Base-by-base conservation (phyloP, 2,329 filamentous ascomycete genomes). In the Rosellinia necatrix region DNA sequence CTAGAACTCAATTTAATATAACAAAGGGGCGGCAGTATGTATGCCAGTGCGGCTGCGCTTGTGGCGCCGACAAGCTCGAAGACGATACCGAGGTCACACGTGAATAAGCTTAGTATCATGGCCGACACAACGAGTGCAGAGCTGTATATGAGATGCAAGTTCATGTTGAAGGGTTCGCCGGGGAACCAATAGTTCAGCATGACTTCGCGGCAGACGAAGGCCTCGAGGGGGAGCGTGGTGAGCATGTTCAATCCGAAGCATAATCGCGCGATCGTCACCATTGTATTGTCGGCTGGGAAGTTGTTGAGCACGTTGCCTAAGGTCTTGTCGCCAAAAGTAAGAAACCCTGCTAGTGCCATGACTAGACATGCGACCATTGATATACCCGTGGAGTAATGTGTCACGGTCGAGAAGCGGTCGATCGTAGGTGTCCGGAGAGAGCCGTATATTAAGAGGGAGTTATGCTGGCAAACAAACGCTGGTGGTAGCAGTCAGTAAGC, bases 231-330 rank as follows among this genome's bases (percentile, higher is more conserved):
- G 30, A 99, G 80, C 1, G 94, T 97, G 12, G 94, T 97, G 67
- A 99, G 85, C 94, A 99, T 99, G 80, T 99, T 99, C 64, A 99
- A 83, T 2, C 94, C 94, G 70, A 99, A 97, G 75, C 91, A 97
- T 47, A 99, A 82, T 49, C 94, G 88, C 19, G 94, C 94, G 56
- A 99, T 82, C 74, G 97, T 97, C 70, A 97, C 92, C 85, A 97
- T 88, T 65, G 88, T 81, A 74, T 96, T 97, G 74, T 96, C 86
- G 17, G 86, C 80, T 1, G 92, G 90, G 70, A 99, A 97, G 76
- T 99, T 99, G 80, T 99, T 99, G 67, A 99, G 86, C 49, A 99
- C 91, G 72, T 99, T 99, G 70, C 94, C 94, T 64, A 92, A 80
- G 3, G 94, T 99, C 68, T 87, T 85, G 74, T 93, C 90, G 60